These are phyloP conservation scores for Phaeosphaeria sp. DNA, from an alignment of 2,329 filamentous ascomycete species.

Conservation along the genomic window DNA sequence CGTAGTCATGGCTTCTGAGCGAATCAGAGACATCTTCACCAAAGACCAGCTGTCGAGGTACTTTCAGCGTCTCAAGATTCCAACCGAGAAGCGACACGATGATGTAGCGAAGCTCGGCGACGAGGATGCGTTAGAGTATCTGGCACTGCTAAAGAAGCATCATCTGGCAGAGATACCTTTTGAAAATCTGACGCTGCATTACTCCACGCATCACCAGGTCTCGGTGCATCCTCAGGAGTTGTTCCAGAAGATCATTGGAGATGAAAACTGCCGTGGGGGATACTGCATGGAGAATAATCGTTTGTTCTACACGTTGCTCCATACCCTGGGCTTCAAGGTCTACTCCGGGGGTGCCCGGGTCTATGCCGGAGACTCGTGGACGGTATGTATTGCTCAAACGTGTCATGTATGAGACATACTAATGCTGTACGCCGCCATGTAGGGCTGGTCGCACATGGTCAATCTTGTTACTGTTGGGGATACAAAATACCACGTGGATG, in stretches of 20 bases:
- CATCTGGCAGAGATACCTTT: conserved; percentile 61
- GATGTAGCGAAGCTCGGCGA: conserved; percentile 27
- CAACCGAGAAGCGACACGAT: conserved; percentile 30
- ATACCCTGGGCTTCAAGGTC: conserved; percentile 58
- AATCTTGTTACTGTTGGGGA: conserved; percentile 51
- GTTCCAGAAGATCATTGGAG: conserved; percentile 62
- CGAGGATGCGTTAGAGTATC: conserved; percentile 34
- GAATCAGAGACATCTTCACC: conserved; percentile 28
- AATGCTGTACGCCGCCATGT: neutral
- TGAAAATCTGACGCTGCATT: conserved; percentile 64
- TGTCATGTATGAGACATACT: neutral
- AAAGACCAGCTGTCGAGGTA: conserved; percentile 41
- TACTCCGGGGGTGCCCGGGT: conserved; percentile 52
- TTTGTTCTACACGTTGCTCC: conserved; percentile 59
- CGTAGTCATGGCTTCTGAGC: conserved; percentile 24
- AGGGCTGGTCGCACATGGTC: conserved; percentile 50
- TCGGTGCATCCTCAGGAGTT: conserved; percentile 58
- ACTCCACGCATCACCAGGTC: conserved; percentile 48
- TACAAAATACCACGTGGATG: conserved; percentile 49
- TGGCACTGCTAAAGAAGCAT: conserved; percentile 39
- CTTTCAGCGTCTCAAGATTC: conserved; percentile 43
- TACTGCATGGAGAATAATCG: conserved; percentile 68
- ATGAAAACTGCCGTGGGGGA: conserved; percentile 58
- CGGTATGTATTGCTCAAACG: conserved; percentile 24
- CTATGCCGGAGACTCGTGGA: conserved; percentile 30